Base-by-base conservation (phyloP, 352 stramenopile species). In the Phytophthora palmivora region DNA sequence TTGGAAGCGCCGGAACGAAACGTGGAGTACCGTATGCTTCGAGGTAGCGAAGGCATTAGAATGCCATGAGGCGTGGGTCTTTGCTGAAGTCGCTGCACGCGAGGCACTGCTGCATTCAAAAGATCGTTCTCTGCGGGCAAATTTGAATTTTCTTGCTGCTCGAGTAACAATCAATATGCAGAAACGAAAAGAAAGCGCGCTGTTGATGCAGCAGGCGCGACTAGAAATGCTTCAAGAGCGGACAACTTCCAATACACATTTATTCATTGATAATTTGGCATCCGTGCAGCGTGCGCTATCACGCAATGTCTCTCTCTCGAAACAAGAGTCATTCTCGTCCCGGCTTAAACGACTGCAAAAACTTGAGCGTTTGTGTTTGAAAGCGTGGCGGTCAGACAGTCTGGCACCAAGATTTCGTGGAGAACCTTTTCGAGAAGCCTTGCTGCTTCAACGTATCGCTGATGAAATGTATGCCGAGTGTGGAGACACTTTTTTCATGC, bases 321-420 rank as follows among this genome's bases (percentile, higher is more conserved):
- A 63, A 12, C 34, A 49, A 9, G 77, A 89, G 22, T 19, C 74
- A 1, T 91, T 89, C 39, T 37, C 44, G 7, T 58, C 28, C 12
- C 76, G 69, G 10, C 63, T 89, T 0, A 72, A 79, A 26, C 78
- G 76, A 3, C 39, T 87, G 0, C 44, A 70, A 14, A 91, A 89
- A 46, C 76, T 91, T 5, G 79, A 91, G 37, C 74, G 82, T 14
- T 82, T 89, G 74, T 81, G 78, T 18, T 38, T 88, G 10, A 85
- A 84, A 18, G 79, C 82, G 0, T 89, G 79, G 82, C 30, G 55
- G 4, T 80, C 60, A 18, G 66, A 87, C 37, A 91, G 79, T 46
- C 52, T 88, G 12, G 56, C 82, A 0, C 15, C 56, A 9, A 38
- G 24, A 7, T 52, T 86, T 15, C 48, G 57, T 26, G 82, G 77